phyloP scores from a whole-genome alignment of 2,329 filamentous ascomycete species.

The Colletotrichum tofieldiae region DNA sequence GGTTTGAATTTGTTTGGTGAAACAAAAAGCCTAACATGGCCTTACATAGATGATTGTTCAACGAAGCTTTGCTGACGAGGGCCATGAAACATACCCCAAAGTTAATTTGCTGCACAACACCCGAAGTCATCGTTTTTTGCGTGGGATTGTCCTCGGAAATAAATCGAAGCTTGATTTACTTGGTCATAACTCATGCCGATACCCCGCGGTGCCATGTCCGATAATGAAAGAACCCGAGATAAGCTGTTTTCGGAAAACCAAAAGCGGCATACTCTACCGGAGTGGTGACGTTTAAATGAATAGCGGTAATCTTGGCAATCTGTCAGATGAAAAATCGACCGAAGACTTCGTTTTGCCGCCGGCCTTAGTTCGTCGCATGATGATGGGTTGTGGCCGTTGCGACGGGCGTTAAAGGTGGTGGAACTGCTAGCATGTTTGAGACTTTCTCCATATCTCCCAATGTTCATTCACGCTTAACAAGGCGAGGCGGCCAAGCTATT shows the following conservation, averaged over 20 bases:
- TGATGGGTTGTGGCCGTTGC: background rate
- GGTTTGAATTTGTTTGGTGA: slow-evolving; percentile 20
- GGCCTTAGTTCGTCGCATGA: slow-evolving; percentile 31
- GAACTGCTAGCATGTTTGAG: slow-evolving; percentile 18
- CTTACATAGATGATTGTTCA: background rate
- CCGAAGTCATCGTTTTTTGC: background rate
- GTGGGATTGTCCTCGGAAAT: background rate
- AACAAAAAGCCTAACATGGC: slow-evolving; percentile 14
- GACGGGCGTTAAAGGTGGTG: slow-evolving; percentile 6
- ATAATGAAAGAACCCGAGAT: slow-evolving; percentile 23
- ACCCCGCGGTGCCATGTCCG: background rate
- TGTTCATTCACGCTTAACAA: background rate
- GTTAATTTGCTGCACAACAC: background rate
- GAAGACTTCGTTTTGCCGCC: background rate
- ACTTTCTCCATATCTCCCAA: background rate
- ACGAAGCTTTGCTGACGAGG: background rate
- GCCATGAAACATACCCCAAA: slow-evolving; percentile 5
- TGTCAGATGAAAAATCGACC: slow-evolving; percentile 1
- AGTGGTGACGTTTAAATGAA: slow-evolving; percentile 6
- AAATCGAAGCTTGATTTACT: slow-evolving; percentile 1
- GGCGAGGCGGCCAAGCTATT: background rate
- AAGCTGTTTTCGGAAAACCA: slow-evolving; percentile 19
- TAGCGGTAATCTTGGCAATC: slow-evolving; percentile 15
- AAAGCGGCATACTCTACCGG: background rate
- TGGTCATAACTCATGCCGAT: background rate